Percentiles rank a stretch among this genome's conserved stretches.
phyloP scores from a whole-genome alignment of 495 filamentous ascomycete species.

The Cryomyces minteri region DNA sequence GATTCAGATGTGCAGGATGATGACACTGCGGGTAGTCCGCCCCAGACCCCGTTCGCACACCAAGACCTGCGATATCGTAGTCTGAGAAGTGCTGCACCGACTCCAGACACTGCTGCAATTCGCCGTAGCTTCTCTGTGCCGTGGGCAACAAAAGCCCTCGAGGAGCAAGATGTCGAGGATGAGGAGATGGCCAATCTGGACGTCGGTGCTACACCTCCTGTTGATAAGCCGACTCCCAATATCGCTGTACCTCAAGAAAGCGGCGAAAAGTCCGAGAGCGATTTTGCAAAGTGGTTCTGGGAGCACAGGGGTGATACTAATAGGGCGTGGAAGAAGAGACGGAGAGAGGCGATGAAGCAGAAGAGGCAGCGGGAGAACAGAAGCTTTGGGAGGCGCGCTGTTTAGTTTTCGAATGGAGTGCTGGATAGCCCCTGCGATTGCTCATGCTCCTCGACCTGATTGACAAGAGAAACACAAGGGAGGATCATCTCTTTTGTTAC shows the following conservation, averaged over 20 bases:
- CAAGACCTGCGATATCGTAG: constrained; percentile 57
- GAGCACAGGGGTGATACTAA: constrained; percentile 80
- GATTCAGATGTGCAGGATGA: too few species aligned
- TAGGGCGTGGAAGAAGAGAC: constrained; percentile 73
- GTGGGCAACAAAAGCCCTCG: constrained; percentile 11
- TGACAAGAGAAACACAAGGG: too few species aligned
- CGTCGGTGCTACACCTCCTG: constrained; percentile 1
- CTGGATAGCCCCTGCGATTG: too few species aligned
- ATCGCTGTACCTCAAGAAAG: constrained; percentile 12
- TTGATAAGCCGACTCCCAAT: not conserved
- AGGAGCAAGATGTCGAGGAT: constrained; percentile 19
- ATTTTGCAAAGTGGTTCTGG: constrained; percentile 85
- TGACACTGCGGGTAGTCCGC: constrained; percentile 22
- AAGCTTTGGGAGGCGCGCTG: constrained; percentile 14
- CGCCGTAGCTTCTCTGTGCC: constrained; percentile 29
- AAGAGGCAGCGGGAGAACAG: constrained; percentile 75
- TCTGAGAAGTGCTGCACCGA: constrained; percentile 72
- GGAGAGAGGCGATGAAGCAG: constrained; percentile 66
- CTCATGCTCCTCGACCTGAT: too few species aligned
- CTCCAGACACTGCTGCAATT: constrained; percentile 78
- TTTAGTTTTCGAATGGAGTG: not conserved
- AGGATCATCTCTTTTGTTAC: too few species aligned
- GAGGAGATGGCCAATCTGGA: constrained; percentile 12
- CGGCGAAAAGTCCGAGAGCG: constrained; percentile 34
- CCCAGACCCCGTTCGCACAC: constrained; percentile 65